These are phyloP conservation scores for Russula dissimulans DNA, from an alignment of 768 basidiomycete genomes.

Conservation along the genomic window DNA sequence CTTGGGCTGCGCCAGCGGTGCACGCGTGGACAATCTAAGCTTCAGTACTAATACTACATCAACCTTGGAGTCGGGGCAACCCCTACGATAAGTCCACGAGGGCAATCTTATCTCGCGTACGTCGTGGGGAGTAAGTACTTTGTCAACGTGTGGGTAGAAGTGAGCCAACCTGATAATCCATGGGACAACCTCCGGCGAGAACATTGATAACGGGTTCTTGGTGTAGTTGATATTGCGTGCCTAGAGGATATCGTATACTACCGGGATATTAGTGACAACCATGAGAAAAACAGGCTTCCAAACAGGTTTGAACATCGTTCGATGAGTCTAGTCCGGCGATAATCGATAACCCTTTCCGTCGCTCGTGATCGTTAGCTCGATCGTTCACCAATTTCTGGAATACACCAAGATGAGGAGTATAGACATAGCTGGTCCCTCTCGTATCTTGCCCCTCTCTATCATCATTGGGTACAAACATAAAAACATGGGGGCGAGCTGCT, in stretches of 20 bases:
- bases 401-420: background rate
- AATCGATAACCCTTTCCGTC: too few species aligned
- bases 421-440: slow-evolving; percentile 2
- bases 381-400: background rate
- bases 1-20: background rate
- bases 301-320: too few species aligned
- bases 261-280: background rate
- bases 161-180: background rate
- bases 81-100: too few species aligned
- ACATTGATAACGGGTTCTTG: background rate
- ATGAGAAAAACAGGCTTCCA: background rate
- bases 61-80: too few species aligned
- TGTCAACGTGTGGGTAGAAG: background rate
- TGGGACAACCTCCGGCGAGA: background rate
- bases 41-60: too few species aligned
- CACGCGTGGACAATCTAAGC: background rate
- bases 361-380: background rate
- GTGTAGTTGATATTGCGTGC: background rate
- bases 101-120: too few species aligned
- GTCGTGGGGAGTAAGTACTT: too few species aligned
- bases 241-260: background rate
- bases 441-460: slow-evolving; percentile 12
- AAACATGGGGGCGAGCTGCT: slow-evolving; percentile 7
- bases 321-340: too few species aligned
- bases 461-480: slow-evolving; percentile 15